Evolutionary conservation across 495 filamentous ascomycete species (phyloP).

Genomic region (Xylaria nigripes): DNA sequence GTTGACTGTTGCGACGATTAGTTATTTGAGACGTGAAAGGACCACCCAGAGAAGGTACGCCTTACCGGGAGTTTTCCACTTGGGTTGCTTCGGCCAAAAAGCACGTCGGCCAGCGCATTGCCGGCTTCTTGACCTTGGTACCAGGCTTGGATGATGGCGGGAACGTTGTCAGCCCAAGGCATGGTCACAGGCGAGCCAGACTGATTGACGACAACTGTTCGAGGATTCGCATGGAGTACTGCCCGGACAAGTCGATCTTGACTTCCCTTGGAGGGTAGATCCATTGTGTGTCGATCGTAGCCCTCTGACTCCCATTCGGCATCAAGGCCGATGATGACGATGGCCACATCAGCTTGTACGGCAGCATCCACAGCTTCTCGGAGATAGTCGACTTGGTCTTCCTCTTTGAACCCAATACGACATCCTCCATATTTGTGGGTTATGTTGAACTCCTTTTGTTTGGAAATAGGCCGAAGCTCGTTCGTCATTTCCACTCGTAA

Average conservation of each 20-base stretch:
- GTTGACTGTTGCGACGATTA: conserved; percentile 36
- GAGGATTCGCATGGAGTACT: conserved; percentile 62
- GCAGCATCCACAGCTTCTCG: conserved; percentile 64
- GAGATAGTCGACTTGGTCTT: conserved; percentile 61
- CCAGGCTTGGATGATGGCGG: conserved; percentile 68
- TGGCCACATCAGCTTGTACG: conserved; percentile 59
- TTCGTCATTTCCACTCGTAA: conserved; percentile 53
- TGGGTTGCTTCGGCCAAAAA: conserved; percentile 78
- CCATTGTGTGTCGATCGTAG: conserved; percentile 75
- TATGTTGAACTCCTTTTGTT: conserved; percentile 42
- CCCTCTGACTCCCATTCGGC: conserved; percentile 87
- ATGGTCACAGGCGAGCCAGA: conserved; percentile 78
- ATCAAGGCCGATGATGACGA: conserved; percentile 73
- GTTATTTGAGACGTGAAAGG: conserved; percentile 20
- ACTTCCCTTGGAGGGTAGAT: conserved; percentile 59
- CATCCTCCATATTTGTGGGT: conserved; percentile 63
- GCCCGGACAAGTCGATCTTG: conserved; percentile 67
- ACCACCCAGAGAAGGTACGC: background rate
- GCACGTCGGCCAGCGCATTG: conserved; percentile 73
- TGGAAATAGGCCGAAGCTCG: conserved; percentile 47
- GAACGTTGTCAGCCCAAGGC: conserved; percentile 65
- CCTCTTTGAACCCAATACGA: conserved; percentile 66
- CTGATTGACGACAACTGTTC: conserved; percentile 71
- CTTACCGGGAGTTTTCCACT: conserved; percentile 73
- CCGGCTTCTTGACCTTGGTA: conserved; percentile 86